Percentiles rank a stretch among this genome's conserved stretches.
Conservation (phyloP, 169 alveolate species). For the Plasmodium coatneyi region DNA sequence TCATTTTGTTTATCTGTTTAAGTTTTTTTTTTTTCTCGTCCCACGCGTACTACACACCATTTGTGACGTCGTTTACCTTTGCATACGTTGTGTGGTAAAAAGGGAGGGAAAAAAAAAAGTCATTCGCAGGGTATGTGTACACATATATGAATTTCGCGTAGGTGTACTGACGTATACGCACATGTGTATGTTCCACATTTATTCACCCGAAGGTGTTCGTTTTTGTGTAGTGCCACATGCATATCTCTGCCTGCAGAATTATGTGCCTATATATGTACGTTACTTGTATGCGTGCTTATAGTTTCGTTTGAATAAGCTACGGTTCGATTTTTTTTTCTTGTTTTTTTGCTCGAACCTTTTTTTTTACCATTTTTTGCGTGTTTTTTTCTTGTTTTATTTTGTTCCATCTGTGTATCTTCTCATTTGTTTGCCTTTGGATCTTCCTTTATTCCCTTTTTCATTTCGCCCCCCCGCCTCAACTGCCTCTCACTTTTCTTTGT, state of each 20-base stretch:
- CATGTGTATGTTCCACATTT: background rate
- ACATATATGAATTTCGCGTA: background rate
- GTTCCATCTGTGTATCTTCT: background rate
- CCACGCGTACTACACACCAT: background rate
- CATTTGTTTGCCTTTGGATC: background rate
- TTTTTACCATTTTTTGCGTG: background rate
- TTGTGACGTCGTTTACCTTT: constrained; percentile 18
- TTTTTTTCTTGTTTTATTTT: background rate
- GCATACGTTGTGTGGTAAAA: background rate
- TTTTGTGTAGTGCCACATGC: background rate
- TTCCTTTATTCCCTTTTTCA: background rate
- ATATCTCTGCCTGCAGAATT: background rate
- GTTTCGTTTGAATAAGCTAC: background rate
- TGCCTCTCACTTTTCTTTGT: background rate
- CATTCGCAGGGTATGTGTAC: background rate
- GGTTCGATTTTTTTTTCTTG: background rate
- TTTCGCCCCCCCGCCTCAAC: background rate
- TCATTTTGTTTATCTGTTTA: constrained; percentile 11
- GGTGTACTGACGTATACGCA: background rate
- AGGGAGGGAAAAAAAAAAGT: background rate
- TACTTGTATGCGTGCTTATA: background rate
- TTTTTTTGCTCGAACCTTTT: background rate
- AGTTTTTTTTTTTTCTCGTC: background rate
- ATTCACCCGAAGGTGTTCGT: background rate
- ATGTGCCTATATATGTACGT: background rate